A percentile compares a stretch with the other conserved stretches of the same genome.
Evolutionary conservation across 2,329 filamentous ascomycete species (phyloP).

Genomic region (Fusarium concolor): DNA sequence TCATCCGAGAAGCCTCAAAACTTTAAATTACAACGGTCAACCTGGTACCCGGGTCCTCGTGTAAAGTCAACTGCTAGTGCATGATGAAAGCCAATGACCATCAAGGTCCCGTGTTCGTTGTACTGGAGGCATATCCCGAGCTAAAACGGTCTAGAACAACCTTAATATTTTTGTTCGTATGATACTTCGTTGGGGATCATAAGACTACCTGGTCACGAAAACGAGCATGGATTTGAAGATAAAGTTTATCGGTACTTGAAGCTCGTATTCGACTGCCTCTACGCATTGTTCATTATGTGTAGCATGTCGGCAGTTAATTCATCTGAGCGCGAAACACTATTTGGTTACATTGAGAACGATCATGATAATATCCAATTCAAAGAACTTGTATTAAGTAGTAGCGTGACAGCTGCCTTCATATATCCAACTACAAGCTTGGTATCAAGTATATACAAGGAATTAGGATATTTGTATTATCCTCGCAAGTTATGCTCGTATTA

Average conservation of each 20-base stretch:
- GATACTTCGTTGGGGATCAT: neutral
- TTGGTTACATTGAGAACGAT: neutral
- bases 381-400: slow-evolving; percentile 12
- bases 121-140: neutral
- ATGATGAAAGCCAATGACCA: neutral
- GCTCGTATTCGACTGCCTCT: too few species aligned
- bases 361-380: neutral
- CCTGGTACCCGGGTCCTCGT: neutral
- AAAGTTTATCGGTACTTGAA: slow-evolving; percentile 7
- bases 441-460: slow-evolving; percentile 21
- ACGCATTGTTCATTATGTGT: neutral
- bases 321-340: neutral
- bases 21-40: slow-evolving; percentile 1
- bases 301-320: neutral
- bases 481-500: neutral
- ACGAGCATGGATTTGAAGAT: neutral
- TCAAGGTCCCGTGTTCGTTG: neutral
- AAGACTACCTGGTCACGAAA: neutral
- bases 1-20: neutral
- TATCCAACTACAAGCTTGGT: slow-evolving; percentile 1
- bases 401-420: neutral
- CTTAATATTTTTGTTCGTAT: neutral
- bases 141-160: neutral
- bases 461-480: neutral
- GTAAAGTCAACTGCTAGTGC: neutral